Evolutionary conservation across 495 filamentous ascomycete genomes (phyloP).

Genomic region (Massariosphaeria phaeospora): DNA sequence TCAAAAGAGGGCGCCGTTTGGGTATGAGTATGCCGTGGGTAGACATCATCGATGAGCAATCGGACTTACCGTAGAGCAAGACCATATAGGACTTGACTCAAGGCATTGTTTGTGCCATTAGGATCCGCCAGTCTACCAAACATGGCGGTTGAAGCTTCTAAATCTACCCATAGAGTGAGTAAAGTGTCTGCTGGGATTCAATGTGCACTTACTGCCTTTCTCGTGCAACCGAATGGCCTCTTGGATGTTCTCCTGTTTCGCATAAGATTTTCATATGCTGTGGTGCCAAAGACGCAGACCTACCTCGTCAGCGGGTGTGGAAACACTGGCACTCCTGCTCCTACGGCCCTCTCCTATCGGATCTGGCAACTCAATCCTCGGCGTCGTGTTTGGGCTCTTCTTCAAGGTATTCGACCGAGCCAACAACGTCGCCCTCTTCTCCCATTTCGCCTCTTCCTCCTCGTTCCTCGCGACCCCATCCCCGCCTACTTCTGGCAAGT

Average conservation of each 20-base stretch:
- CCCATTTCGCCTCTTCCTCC: conserved; percentile 63
- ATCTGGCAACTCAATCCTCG: conserved; percentile 47
- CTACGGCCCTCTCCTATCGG: conserved; percentile 22
- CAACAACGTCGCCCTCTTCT: conserved; percentile 80
- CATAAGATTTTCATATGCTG: no score
- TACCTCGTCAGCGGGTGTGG: conserved; percentile 29
- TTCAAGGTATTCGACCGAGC: conserved; percentile 58
- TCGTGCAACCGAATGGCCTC: conserved; percentile 96
- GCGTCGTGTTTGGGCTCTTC: conserved; percentile 26
- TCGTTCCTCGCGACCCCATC: conserved; percentile 47
- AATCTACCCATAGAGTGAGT: no score
- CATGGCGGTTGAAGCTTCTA: conserved; percentile 73
- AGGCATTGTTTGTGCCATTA: conserved; percentile 78
- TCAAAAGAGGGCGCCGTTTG: conserved; percentile 2
- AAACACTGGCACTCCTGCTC: conserved; percentile 36
- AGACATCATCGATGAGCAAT: not conserved
- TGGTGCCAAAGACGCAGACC: no score
- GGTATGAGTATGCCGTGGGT: not conserved
- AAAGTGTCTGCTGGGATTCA: conserved; percentile 14
- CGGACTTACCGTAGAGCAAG: conserved; percentile 76
- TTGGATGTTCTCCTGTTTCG: conserved; percentile 78
- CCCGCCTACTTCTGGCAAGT: conserved; percentile 56
- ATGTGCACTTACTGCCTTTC: conserved; percentile 61
- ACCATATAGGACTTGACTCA: conserved; percentile 94
- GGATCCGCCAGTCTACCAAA: conserved; percentile 86